Percentiles rank a stretch among this genome's conserved stretches.
Evolutionary conservation across 257 asterid genomes (phyloP).

Genomic region (Solanum ossicruentum): DNA sequence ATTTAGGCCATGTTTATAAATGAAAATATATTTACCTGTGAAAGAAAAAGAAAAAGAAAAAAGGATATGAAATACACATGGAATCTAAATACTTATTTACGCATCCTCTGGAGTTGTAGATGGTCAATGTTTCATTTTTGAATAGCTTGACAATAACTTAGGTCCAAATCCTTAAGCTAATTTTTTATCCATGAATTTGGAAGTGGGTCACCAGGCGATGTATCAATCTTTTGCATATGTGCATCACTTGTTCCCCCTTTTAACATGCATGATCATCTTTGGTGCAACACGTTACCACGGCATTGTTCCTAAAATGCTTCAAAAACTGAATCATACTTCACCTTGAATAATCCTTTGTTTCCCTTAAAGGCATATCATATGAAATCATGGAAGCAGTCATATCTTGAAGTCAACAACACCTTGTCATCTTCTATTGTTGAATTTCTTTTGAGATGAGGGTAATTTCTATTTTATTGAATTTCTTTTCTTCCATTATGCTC

Average conservation of each 20-base stretch:
- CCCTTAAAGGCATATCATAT: neutral
- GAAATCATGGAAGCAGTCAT: neutral
- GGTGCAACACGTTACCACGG: neutral
- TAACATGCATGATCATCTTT: neutral
- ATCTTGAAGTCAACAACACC: neutral
- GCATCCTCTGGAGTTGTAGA: neutral
- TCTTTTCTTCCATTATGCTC: neutral
- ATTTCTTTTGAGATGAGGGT: neutral
- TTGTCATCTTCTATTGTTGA: neutral
- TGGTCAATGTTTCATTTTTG: neutral
- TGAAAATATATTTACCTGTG: neutral
- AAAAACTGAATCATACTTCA: neutral
- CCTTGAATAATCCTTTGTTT: neutral
- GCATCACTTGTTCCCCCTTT: neutral
- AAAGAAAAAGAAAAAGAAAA: neutral
- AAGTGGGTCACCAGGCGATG: neutral
- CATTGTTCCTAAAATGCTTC: neutral
- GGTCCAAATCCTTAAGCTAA: neutral
- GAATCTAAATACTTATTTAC: neutral
- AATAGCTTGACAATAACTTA: neutral
- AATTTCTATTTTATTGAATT: neutral
- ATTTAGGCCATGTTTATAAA: neutral
- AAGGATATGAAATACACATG: neutral
- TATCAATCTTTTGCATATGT: neutral
- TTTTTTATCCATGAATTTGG: neutral